Percentiles rank a stretch among this genome's conserved stretches.
Evolutionary conservation across 768 basidiomycete species (phyloP).

Genomic region (Tylopilus sp.): DNA sequence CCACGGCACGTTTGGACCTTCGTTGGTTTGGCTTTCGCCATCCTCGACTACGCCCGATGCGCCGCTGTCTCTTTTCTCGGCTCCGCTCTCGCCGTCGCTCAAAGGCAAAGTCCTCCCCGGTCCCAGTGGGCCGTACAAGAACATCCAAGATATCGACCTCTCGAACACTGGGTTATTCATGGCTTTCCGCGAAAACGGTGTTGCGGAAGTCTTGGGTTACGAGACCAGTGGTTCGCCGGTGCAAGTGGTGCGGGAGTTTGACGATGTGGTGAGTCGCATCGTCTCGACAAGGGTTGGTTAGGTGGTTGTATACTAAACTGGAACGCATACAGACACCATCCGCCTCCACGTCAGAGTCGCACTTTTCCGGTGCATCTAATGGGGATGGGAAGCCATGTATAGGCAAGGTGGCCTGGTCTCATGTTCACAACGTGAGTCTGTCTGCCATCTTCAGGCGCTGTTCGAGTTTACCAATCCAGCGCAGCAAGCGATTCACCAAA

Average conservation of each 20-base stretch:
- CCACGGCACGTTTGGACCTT: conserved; percentile 13
- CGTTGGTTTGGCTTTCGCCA: conserved; percentile 35
- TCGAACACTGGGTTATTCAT: conserved; percentile 56
- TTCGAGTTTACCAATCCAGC: conserved; percentile 1
- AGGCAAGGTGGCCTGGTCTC: conserved; percentile 67
- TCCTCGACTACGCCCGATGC: conserved; percentile 10
- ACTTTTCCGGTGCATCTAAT: conserved; percentile 58
- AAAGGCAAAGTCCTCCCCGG: conserved; percentile 43
- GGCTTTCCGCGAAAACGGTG: conserved; percentile 53
- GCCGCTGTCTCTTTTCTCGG: conserved; percentile 22
- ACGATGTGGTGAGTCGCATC: conserved; percentile 42
- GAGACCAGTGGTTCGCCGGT: conserved; percentile 37
- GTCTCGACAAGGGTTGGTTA: not conserved
- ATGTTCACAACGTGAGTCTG: conserved; percentile 45
- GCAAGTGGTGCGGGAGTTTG: conserved; percentile 52
- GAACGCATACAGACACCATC: conserved; percentile 37
- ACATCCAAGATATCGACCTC: conserved; percentile 62
- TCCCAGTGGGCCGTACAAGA: conserved; percentile 44
- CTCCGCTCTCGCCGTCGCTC: conserved; percentile 51
- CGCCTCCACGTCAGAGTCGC: conserved; percentile 40
- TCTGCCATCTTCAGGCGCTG: not conserved
- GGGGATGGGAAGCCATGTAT: conserved; percentile 51
- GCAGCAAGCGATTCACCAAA: conserved; percentile 53
- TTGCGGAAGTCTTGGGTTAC: conserved; percentile 53
- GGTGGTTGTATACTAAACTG: not conserved